A percentile compares a stretch with the other conserved stretches of the same genome.
Conservation (phyloP, 2,329 filamentous ascomycete species). For the Talaromyces sp. region DNA sequence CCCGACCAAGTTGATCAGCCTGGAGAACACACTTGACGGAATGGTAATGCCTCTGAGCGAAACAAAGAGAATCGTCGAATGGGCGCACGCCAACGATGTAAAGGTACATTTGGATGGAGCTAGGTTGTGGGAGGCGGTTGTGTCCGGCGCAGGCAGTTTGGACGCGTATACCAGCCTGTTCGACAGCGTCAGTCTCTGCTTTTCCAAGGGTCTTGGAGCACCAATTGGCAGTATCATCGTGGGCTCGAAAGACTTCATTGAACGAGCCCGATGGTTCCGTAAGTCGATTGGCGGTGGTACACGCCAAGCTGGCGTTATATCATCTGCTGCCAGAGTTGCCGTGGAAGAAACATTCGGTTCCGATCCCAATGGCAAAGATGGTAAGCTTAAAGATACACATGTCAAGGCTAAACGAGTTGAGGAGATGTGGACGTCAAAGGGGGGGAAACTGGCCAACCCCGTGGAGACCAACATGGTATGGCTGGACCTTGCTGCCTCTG, state of each 20-base stretch:
- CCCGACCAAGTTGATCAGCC: conserved; percentile 72
- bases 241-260: conserved; percentile 54
- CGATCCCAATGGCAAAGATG: conserved; percentile 54
- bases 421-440: conserved; percentile 61
- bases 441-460: conserved; percentile 63
- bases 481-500: conserved; percentile 64
- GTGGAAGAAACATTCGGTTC: conserved; percentile 72
- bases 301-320: conserved; percentile 69
- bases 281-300: conserved; percentile 78
- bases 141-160: conserved; percentile 61
- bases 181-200: conserved; percentile 71
- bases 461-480: conserved; percentile 92
- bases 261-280: conserved; percentile 67
- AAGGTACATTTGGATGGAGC: conserved; percentile 75
- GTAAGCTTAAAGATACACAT: conserved; percentile 58
- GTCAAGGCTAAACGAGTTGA: conserved; percentile 58
- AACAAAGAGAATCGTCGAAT: conserved; percentile 62
- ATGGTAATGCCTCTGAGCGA: conserved; percentile 72
- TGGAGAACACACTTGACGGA: conserved; percentile 82
- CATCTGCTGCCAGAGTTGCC: conserved; percentile 68
- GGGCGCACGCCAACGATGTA: conserved; percentile 61
- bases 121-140: conserved; percentile 74
- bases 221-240: conserved; percentile 74
- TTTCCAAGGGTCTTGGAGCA: conserved; percentile 77
- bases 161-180: conserved; percentile 63